Evolutionary conservation across 2,329 filamentous ascomycete species (phyloP).

Genomic region (Ophioceras dolichostomum): DNA sequence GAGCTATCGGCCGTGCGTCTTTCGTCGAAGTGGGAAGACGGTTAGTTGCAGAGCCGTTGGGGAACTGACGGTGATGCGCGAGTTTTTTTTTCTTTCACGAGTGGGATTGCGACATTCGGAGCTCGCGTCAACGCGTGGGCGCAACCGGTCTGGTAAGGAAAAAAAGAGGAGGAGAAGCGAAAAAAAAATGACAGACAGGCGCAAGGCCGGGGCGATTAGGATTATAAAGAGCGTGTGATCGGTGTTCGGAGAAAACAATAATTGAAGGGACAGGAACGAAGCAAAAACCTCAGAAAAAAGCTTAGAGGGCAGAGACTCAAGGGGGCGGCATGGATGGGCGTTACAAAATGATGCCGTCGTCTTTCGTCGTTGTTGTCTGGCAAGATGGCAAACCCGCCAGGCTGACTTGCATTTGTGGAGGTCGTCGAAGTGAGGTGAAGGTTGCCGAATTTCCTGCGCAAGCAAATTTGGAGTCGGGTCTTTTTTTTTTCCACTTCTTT

Average conservation of each 20-base stretch:
- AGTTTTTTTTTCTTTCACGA: not conserved
- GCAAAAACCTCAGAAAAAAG: not conserved
- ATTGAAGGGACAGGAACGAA: not conserved
- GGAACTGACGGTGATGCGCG: no score
- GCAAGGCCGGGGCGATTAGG: no score
- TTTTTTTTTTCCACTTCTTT: not conserved
- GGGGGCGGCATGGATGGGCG: conserved; percentile 1
- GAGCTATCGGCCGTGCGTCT: no score
- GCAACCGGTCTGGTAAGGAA: not conserved
- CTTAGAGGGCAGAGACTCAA: not conserved
- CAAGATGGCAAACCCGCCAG: not conserved
- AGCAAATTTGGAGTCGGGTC: conserved; percentile 1
- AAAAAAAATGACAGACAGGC: no score
- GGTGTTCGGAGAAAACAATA: not conserved
- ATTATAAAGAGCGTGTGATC: not conserved
- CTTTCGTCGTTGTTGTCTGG: not conserved
- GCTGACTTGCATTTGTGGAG: not conserved
- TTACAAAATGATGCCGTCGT: not conserved
- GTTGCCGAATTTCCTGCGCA: conserved; percentile 3
- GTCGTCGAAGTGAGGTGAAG: conserved; percentile 1
- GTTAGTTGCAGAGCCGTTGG: no score
- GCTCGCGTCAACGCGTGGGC: not conserved
- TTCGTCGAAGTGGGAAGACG: no score
- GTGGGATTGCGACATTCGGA: not conserved
- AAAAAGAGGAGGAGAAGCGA: not conserved